A percentile compares a stretch with the other conserved stretches of the same genome.
These are phyloP conservation scores for Russula abietina DNA, from an alignment of 768 basidiomycete species.

Conservation along the genomic window DNA sequence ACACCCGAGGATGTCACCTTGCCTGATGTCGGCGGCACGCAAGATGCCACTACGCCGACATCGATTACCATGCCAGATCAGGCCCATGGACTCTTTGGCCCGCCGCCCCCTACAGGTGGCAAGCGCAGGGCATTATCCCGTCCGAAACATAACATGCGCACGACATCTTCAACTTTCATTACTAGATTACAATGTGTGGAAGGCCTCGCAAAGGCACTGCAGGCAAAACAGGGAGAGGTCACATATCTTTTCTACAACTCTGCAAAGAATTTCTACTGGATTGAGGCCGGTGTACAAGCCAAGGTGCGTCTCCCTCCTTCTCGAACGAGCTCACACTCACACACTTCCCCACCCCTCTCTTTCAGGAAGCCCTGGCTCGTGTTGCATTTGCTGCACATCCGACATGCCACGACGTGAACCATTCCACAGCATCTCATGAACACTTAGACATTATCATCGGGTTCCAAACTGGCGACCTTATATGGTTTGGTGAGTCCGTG, in stretches of 20 bases:
- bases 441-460: conserved; percentile 87
- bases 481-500: conserved; percentile 75
- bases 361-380: conserved; percentile 77
- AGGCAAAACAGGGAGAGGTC: conserved; percentile 76
- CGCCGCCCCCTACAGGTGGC: conserved; percentile 34
- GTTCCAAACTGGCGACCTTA: conserved; percentile 88
- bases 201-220: conserved; percentile 62
- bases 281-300: conserved; percentile 75
- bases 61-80: conserved; percentile 36
- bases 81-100: conserved; percentile 53
- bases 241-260: conserved; percentile 85
- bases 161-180: conserved; percentile 89
- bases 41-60: conserved; percentile 33
- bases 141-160: conserved; percentile 88
- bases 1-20: conserved; percentile 56
- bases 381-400: conserved; percentile 83
- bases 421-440: conserved; percentile 67
- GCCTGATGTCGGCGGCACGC: conserved; percentile 30
- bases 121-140: conserved; percentile 61
- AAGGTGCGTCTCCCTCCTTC: conserved; percentile 48
- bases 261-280: conserved; percentile 80
- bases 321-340: background rate
- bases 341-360: background rate
- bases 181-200: conserved; percentile 79
- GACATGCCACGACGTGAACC: conserved; percentile 88